Conservation (phyloP, 768 basidiomycete genomes). For the Mycena belliarum region DNA sequence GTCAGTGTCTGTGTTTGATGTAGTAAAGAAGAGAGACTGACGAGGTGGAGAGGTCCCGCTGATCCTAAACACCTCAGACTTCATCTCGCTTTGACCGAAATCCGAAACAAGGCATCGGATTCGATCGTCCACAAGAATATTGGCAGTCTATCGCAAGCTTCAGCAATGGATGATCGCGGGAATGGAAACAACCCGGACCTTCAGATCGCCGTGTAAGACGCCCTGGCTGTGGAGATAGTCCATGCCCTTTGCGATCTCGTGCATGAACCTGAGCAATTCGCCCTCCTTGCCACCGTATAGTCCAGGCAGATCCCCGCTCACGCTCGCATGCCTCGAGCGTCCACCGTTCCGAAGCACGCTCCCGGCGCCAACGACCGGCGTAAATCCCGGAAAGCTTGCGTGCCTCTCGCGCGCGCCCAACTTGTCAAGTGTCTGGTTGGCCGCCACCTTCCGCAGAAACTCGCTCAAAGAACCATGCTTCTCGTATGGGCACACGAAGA, state of each 20-base stretch:
- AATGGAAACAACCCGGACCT: slow-evolving; percentile 41
- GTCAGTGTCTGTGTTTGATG: background rate
- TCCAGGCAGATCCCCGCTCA: slow-evolving; percentile 14
- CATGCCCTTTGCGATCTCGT: slow-evolving; percentile 82
- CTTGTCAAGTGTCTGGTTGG: slow-evolving; percentile 21
- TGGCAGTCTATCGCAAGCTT: slow-evolving; percentile 15
- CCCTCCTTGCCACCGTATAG: slow-evolving; percentile 31
- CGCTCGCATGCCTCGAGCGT: slow-evolving; percentile 17
- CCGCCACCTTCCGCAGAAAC: slow-evolving; percentile 27
- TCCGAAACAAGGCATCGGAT: slow-evolving; percentile 55
- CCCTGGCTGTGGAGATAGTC: slow-evolving; percentile 70
- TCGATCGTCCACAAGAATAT: slow-evolving; percentile 35
- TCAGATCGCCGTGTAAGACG: slow-evolving; percentile 80
- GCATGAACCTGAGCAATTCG: slow-evolving; percentile 61
- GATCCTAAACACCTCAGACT: slow-evolving; percentile 46
- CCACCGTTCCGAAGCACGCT: slow-evolving; percentile 13
- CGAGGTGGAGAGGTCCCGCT: slow-evolving; percentile 34
- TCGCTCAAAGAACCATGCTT: slow-evolving; percentile 59
- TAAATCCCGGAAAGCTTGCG: slow-evolving; percentile 20
- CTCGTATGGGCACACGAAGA: slow-evolving; percentile 76
- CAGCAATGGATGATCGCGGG: background rate
- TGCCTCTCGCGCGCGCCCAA: slow-evolving; percentile 21
- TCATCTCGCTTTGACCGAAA: slow-evolving; percentile 59
- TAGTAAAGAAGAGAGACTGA: slow-evolving; percentile 24
- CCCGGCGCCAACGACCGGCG: slow-evolving; percentile 2